Evolutionary conservation across 371 early-diverging fungal species (phyloP).

Genomic region (Mortierella sp.): DNA sequence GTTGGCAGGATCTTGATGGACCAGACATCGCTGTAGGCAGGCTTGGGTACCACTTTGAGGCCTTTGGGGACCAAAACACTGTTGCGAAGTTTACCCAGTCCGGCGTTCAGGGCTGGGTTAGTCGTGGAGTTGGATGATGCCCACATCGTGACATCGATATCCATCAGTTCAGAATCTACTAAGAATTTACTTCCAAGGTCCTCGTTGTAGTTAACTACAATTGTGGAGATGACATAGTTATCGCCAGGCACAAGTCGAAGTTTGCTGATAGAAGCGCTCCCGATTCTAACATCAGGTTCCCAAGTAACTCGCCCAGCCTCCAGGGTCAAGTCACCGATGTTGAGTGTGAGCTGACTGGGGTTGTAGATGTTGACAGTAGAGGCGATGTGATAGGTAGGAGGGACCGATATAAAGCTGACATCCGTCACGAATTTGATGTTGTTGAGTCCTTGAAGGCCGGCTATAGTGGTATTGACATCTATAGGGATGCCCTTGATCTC

Average conservation of each 20-base stretch:
- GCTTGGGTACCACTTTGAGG: background rate
- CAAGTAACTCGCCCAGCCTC: no score
- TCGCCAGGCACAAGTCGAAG: conserved; percentile 25
- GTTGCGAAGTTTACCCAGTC: background rate
- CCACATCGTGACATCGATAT: no score
- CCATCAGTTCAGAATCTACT: no score
- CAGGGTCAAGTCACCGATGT: conserved; percentile 20
- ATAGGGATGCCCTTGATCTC: conserved; percentile 41
- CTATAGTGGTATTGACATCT: conserved; percentile 23
- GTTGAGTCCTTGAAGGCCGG: conserved; percentile 36
- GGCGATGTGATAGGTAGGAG: no score
- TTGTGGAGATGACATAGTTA: no score
- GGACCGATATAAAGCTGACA: no score
- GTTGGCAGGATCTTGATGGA: conserved; percentile 7
- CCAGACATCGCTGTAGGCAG: conserved; percentile 8
- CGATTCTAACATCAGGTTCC: no score
- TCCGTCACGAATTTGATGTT: conserved; percentile 1
- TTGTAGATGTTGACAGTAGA: conserved; percentile 21
- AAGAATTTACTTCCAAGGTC: no score
- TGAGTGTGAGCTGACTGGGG: conserved; percentile 39
- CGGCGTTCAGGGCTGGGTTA: conserved; percentile 28
- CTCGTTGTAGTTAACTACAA: no score
- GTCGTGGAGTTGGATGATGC: background rate
- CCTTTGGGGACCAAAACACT: background rate
- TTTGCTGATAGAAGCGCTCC: no score